A percentile compares a stretch with the other conserved stretches of the same genome.
Evolutionary conservation across 345 rosid genomes (phyloP).

Genomic region (Boechera retrofracta): DNA sequence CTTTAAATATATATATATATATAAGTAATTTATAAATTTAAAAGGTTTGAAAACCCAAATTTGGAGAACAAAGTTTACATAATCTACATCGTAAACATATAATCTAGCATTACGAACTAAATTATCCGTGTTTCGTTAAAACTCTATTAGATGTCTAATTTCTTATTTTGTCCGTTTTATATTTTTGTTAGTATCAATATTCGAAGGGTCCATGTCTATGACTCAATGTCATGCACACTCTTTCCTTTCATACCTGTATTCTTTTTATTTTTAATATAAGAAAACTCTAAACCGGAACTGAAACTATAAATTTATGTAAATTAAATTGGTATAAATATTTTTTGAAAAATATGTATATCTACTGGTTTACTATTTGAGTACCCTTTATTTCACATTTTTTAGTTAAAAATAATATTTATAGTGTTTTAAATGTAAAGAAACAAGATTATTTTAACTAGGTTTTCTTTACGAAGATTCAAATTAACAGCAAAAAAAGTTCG

Average conservation of each 20-base stretch:
- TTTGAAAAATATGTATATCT: not conserved
- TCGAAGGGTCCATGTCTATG: conserved; percentile 11
- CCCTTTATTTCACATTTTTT: not conserved
- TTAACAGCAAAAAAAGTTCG: not conserved
- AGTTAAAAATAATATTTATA: no score
- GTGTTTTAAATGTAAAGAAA: not conserved
- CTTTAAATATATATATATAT: no score
- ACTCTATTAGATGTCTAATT: not conserved
- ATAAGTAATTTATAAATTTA: no score
- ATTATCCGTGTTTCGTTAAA: not conserved
- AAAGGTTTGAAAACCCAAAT: no score
- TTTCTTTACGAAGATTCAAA: not conserved
- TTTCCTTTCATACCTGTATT: conserved; percentile 2
- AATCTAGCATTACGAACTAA: no score
- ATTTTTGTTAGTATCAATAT: not conserved
- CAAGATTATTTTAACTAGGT: not conserved
- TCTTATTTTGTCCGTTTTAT: conserved; percentile 4
- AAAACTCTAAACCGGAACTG: not conserved
- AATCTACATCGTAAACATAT: no score
- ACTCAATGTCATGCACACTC: conserved; percentile 14
- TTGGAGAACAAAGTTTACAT: no score
- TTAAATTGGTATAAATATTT: not conserved
- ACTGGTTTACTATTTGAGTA: not conserved
- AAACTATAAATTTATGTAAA: not conserved
- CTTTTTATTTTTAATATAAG: not conserved